These are phyloP conservation scores for Hypoxylon sp. DNA, from an alignment of 2,329 filamentous ascomycete species.

Conservation along the genomic window DNA sequence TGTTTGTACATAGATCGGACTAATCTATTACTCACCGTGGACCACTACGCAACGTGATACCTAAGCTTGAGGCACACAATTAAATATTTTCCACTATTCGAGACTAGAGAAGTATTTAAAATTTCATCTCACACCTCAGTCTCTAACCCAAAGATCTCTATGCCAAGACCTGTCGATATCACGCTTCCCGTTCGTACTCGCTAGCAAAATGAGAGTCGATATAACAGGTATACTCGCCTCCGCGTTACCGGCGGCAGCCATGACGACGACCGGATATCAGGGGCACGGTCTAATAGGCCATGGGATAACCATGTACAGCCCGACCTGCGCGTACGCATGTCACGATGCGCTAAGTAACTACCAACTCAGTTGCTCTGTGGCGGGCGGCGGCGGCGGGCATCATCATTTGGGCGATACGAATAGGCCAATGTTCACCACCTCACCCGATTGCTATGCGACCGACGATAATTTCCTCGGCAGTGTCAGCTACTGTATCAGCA, in stretches of 20 bases:
- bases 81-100: background rate
- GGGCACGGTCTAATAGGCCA: slow-evolving; percentile 54
- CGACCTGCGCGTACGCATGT: slow-evolving; percentile 56
- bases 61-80: background rate
- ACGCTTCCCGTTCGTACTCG: background rate
- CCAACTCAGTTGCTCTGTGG: slow-evolving; percentile 32
- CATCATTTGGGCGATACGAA: slow-evolving; percentile 15
- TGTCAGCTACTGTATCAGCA: slow-evolving; percentile 51
- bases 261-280: slow-evolving; percentile 11
- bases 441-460: slow-evolving; percentile 48
- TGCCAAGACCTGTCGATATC: background rate
- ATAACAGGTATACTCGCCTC: slow-evolving; percentile 5
- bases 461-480: slow-evolving; percentile 50
- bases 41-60: background rate
- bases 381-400: background rate
- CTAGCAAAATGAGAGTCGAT: slow-evolving; percentile 20
- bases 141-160: background rate
- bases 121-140: background rate
- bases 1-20: background rate
- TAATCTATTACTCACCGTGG: background rate
- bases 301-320: slow-evolving; percentile 57
- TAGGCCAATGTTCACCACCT: slow-evolving; percentile 39
- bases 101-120: background rate
- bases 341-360: slow-evolving; percentile 42
- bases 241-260: slow-evolving; percentile 12